Evolutionary conservation across 768 basidiomycete species (phyloP), one percentile per base, ranked within the genome.

Genomic region (Panus rudis): DNA sequence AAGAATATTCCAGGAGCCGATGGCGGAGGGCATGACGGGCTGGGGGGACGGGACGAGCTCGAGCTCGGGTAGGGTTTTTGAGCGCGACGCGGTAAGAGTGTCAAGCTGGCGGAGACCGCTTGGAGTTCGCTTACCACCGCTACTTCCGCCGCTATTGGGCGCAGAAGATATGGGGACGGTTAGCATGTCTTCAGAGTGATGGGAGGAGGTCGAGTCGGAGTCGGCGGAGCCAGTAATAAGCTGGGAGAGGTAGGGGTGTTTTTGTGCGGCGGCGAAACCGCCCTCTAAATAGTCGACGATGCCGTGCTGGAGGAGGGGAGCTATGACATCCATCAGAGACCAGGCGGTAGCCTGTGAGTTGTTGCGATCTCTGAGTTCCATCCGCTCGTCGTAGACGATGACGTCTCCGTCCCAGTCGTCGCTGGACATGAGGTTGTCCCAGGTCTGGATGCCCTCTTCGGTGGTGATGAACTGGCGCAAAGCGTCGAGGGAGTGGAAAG

Each of bases 401-500:
- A 91, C 71, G 55, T 81, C 72, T 10, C 86, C 84, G 52, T 89
- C 79, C 85, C 87, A 90, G 16, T 69, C 70, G 13, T 58, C 57
- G 30, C 63, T 68, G 23, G 68, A 56, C 61, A 84, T 70, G 8
- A 81, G 60, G 2, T 68, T 55, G 53, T 87, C 87, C 89, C 90
- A 93, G 20, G 68, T 67, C 8, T 63, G 65, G 59, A 79, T 84
- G 23, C 83, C 85, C 23, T 74, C 66, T 38, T 90, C 83, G 1
- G 87, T 88, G 4, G 84, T 90, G 55, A 92, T 77, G 57, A 83
- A 94, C 54, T 85, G 81, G 39, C 81, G 78, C 43, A 94, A 66
- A 0, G 81, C 72, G 50, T 81, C 75, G 37, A 89, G 64, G 23
- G 73, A 73, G 42, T 75, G 78, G 51, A 88, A 76, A 2, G 75